Conservation (phyloP, 2,329 filamentous ascomycete species). For the Aspergillus udagawae region DNA sequence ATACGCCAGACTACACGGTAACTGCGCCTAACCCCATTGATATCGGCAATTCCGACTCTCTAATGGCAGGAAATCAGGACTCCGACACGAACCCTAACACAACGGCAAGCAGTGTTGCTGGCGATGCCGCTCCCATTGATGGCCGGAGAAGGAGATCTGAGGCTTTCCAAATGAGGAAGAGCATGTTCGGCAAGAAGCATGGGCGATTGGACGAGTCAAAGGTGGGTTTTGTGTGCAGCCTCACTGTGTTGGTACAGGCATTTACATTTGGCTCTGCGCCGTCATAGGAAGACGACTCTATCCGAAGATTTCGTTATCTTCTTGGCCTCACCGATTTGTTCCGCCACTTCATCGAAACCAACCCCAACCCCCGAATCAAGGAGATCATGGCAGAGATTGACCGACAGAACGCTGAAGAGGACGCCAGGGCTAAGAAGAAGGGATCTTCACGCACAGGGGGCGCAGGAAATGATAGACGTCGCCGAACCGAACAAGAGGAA, state of each 20-base stretch:
- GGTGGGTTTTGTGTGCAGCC: slow-evolving; percentile 47
- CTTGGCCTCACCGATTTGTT: slow-evolving; percentile 94
- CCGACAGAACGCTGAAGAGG: slow-evolving; percentile 75
- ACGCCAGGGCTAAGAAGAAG: slow-evolving; percentile 69
- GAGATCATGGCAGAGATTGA: slow-evolving; percentile 94
- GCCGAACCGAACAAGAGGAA: slow-evolving; percentile 95
- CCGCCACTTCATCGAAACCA: slow-evolving; percentile 97
- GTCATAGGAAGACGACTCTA: slow-evolving; percentile 82
- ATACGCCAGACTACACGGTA: slow-evolving; percentile 62
- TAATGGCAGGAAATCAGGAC: slow-evolving; percentile 42
- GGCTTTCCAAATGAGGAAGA: slow-evolving; percentile 83
- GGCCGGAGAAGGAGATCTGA: slow-evolving; percentile 82
- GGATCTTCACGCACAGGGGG: slow-evolving; percentile 77
- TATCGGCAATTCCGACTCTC: neutral
- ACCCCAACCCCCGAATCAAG: slow-evolving; percentile 90
- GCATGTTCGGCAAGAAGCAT: slow-evolving; percentile 92
- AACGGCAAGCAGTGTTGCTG: slow-evolving; percentile 77
- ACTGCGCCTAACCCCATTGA: slow-evolving; percentile 5
- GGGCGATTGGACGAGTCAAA: slow-evolving; percentile 88
- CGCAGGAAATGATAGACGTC: slow-evolving; percentile 69
- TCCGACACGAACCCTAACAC: slow-evolving; percentile 65
- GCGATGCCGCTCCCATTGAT: slow-evolving; percentile 64
- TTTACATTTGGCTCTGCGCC: slow-evolving; percentile 10
- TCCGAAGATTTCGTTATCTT: slow-evolving; percentile 89
- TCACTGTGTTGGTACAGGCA: neutral